Evolutionary conservation across 2,329 filamentous ascomycete genomes (phyloP).

Genomic region (Cladosporium sp.): DNA sequence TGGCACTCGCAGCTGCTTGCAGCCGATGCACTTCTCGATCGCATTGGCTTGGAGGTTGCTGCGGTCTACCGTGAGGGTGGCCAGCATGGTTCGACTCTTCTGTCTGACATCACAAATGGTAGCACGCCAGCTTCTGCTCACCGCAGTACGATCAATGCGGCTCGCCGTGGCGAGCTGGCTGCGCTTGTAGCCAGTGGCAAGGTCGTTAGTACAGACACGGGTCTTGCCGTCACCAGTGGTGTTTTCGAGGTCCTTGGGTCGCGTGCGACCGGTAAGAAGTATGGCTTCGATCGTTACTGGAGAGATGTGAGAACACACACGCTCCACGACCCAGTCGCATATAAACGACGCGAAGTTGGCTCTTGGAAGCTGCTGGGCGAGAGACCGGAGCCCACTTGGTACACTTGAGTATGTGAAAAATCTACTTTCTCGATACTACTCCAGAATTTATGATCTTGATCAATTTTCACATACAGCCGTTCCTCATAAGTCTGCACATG

Average conservation of each 20-base stretch:
- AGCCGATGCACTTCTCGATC: slow-evolving; percentile 55
- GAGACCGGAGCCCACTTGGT: slow-evolving; percentile 58
- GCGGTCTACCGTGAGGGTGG: slow-evolving; percentile 40
- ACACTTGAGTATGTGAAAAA: slow-evolving; percentile 41
- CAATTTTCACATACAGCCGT: too few relatives aligned
- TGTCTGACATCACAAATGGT: slow-evolving; percentile 22
- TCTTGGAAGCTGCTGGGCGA: slow-evolving; percentile 54
- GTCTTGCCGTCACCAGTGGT: slow-evolving; percentile 54
- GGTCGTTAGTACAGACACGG: slow-evolving; percentile 59
- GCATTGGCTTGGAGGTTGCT: slow-evolving; percentile 49
- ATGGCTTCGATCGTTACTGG: slow-evolving; percentile 63
- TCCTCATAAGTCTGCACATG: too few relatives aligned
- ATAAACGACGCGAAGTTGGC: slow-evolving; percentile 62
- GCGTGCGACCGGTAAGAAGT: slow-evolving; percentile 53
- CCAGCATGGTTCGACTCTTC: slow-evolving; percentile 23
- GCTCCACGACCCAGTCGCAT: slow-evolving; percentile 63
- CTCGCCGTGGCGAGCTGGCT: slow-evolving; percentile 56
- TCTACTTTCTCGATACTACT: too few relatives aligned
- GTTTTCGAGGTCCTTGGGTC: slow-evolving; percentile 63
- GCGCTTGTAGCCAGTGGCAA: slow-evolving; percentile 62
- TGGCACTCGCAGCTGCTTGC: slow-evolving; percentile 60
- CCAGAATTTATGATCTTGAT: neutral
- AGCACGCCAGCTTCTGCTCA: slow-evolving; percentile 16
- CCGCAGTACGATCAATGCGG: slow-evolving; percentile 45
- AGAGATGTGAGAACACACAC: slow-evolving; percentile 63